These are phyloP conservation scores for Hebeloma cylindrosporum DNA, from an alignment of 768 basidiomycete species.

Conservation along the genomic window DNA sequence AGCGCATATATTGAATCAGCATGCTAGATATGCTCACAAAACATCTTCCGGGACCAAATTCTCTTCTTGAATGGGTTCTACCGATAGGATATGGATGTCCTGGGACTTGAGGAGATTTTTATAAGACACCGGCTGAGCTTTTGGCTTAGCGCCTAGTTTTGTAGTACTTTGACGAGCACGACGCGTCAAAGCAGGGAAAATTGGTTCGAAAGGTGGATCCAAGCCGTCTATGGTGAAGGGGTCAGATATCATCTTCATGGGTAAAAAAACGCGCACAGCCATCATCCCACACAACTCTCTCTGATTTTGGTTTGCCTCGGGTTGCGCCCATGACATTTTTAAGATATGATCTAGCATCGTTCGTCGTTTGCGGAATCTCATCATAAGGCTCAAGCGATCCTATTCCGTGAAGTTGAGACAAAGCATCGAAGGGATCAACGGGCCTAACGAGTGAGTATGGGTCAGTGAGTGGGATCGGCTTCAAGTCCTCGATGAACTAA, in stretches of 20 bases:
- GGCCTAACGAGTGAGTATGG: slow-evolving; percentile 51
- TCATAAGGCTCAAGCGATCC: slow-evolving; percentile 39
- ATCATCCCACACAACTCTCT: slow-evolving; percentile 37
- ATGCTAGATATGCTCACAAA: slow-evolving; percentile 18
- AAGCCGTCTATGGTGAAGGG: slow-evolving; percentile 2
- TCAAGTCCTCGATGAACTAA: slow-evolving; percentile 45
- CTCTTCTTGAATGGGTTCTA: slow-evolving; percentile 23
- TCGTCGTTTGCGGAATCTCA: slow-evolving; percentile 42
- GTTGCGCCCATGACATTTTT: too few species aligned
- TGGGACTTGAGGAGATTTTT: slow-evolving; percentile 9
- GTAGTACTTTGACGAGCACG: slow-evolving; percentile 50
- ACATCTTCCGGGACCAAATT: slow-evolving; percentile 23
- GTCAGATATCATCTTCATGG: neutral
- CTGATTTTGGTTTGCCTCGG: too few species aligned
- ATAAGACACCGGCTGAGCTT: slow-evolving; percentile 8
- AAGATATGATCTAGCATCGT: slow-evolving; percentile 34
- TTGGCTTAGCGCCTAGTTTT: slow-evolving; percentile 33
- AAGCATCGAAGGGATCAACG: slow-evolving; percentile 52
- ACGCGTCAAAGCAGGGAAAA: slow-evolving; percentile 47
- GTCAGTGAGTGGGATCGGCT: slow-evolving; percentile 47
- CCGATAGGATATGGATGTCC: slow-evolving; percentile 23
- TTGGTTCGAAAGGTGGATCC: slow-evolving; percentile 31
- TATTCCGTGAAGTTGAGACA: slow-evolving; percentile 36
- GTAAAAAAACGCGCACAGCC: slow-evolving; percentile 29
- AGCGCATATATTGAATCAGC: slow-evolving; percentile 5